phyloP scores from a whole-genome alignment of 2,329 filamentous ascomycete genomes.

The Paraconiothyrium brasiliense region DNA sequence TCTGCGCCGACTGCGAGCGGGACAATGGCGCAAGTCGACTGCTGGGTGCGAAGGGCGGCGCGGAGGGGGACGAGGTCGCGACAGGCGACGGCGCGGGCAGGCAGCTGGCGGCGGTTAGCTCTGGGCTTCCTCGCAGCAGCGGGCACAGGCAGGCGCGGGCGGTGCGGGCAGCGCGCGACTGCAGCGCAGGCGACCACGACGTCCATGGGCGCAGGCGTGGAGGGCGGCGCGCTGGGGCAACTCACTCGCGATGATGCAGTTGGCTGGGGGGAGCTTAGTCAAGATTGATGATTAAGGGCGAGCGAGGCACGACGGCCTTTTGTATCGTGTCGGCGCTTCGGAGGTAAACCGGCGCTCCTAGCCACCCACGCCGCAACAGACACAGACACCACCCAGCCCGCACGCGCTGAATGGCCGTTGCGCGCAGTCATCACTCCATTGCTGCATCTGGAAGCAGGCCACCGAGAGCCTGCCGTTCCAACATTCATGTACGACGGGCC shows the following conservation, averaged over 20 bases:
- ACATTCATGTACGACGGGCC: slow-evolving; percentile 19
- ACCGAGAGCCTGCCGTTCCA: background rate
- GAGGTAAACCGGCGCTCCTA: background rate
- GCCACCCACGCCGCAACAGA: slow-evolving; percentile 8
- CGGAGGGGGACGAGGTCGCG: slow-evolving; percentile 7
- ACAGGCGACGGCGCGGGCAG: slow-evolving; percentile 16
- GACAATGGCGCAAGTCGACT: slow-evolving; percentile 19
- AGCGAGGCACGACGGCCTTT: background rate
- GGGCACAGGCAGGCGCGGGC: slow-evolving; percentile 6
- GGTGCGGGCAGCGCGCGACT: slow-evolving; percentile 10
- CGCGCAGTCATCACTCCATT: slow-evolving; percentile 1
- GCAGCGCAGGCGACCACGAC: background rate
- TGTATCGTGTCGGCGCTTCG: background rate
- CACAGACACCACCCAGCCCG: background rate
- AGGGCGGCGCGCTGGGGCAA: slow-evolving; percentile 10
- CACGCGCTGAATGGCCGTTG: background rate
- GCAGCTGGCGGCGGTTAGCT: slow-evolving; percentile 25
- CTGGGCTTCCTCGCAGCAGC: slow-evolving; percentile 3
- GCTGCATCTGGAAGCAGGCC: background rate
- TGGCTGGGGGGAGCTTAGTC: slow-evolving; percentile 24
- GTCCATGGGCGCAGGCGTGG: background rate
- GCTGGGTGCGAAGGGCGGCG: slow-evolving; percentile 10
- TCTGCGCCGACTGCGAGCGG: slow-evolving; percentile 16
- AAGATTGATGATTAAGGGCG: slow-evolving; percentile 28
- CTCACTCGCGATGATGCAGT: slow-evolving; percentile 22